A percentile compares a stretch with the other conserved stretches of the same genome.
phyloP scores from a whole-genome alignment of 2,329 filamentous ascomycete species.

The Ophiostoma ulmi region DNA sequence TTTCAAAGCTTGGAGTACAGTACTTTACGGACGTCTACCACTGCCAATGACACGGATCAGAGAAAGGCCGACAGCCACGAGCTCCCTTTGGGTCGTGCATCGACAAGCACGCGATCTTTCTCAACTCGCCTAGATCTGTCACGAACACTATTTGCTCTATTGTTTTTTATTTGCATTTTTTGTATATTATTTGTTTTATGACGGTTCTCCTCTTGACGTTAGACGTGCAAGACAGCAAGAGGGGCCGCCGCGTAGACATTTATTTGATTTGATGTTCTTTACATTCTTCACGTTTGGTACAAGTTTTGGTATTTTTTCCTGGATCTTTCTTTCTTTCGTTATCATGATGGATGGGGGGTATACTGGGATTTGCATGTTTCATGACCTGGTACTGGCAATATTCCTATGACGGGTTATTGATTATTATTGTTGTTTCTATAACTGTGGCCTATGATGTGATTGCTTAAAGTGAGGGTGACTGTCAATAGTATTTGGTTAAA shows the following conservation, averaged over 20 bases:
- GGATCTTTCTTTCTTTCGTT: constrained; percentile 10
- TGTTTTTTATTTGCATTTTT: background rate
- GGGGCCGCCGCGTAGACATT: background rate
- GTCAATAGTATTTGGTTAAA: background rate
- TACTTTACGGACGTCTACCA: background rate
- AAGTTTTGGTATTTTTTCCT: constrained; percentile 15
- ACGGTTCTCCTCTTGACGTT: background rate
- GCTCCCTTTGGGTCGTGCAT: background rate
- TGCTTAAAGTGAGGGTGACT: background rate
- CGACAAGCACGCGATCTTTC: background rate
- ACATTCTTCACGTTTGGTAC: constrained; percentile 14
- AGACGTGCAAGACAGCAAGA: background rate
- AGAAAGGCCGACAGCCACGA: background rate
- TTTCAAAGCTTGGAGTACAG: background rate
- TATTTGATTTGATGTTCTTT: constrained; percentile 7
- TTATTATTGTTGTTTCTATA: background rate
- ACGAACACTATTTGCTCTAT: background rate
- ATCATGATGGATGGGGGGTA: constrained; percentile 17
- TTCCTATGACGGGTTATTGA: constrained; percentile 18
- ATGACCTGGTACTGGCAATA: constrained; percentile 18
- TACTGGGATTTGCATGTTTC: constrained; percentile 21
- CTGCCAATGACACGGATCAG: background rate
- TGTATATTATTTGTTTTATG: background rate
- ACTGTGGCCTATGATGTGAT: background rate
- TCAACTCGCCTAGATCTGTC: background rate